phyloP scores from a whole-genome alignment of 495 filamentous ascomycete species.

The Sordaria brevicollis region DNA sequence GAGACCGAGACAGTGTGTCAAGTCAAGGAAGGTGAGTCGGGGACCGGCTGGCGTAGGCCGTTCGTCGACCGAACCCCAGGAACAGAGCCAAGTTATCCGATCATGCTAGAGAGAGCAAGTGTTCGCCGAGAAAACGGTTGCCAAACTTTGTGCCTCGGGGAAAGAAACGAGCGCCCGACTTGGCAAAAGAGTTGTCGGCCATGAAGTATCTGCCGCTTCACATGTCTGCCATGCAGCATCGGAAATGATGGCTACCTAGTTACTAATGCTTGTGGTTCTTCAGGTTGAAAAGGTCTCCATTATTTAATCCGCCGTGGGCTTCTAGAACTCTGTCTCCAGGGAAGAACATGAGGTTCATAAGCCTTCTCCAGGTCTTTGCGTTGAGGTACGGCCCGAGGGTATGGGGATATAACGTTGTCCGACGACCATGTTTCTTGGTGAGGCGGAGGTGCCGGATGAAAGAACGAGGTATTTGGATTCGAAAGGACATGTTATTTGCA shows the following conservation, averaged over 20 bases:
- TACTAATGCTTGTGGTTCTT: background rate
- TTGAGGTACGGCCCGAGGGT: background rate
- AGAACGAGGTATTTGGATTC: background rate
- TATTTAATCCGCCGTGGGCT: background rate
- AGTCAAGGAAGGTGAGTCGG: background rate
- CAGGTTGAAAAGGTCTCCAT: background rate
- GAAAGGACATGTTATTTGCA: background rate
- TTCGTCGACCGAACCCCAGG: background rate
- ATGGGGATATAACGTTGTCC: background rate
- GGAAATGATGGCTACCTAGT: background rate
- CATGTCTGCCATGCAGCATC: background rate
- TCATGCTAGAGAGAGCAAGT: background rate
- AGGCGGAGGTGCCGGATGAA: background rate
- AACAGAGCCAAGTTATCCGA: background rate
- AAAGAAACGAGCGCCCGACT: background rate
- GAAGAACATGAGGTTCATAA: background rate
- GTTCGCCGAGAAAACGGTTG: background rate
- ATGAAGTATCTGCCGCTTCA: background rate
- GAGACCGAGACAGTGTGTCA: background rate
- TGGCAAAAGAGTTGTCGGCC: background rate
- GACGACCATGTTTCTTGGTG: background rate
- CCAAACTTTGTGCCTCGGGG: background rate
- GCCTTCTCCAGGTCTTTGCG: background rate
- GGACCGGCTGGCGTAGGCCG: background rate
- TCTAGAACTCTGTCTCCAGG: background rate